Percentiles rank a stretch among this genome's conserved stretches.
These are phyloP conservation scores for Leccinum sublutescens DNA, from an alignment of 768 basidiomycete genomes.

Conservation along the genomic window DNA sequence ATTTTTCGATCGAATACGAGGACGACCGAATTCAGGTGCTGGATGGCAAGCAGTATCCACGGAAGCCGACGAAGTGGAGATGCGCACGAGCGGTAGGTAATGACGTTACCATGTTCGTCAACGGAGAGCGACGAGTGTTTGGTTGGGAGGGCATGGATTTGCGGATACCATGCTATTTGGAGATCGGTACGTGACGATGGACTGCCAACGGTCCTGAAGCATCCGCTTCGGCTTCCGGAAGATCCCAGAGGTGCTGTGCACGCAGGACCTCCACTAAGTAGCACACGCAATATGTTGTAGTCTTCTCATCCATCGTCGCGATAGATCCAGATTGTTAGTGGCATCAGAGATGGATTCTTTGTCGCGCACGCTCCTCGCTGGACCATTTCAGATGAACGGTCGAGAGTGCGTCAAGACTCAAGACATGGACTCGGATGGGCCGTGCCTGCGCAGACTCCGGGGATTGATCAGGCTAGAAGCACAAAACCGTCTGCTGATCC, in stretches of 20 bases:
- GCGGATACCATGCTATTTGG: neutral
- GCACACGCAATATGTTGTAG: neutral
- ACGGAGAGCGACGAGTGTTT: neutral
- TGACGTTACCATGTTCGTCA: neutral
- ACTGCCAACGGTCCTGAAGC: neutral
- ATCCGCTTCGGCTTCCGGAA: neutral
- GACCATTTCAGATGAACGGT: too few species aligned
- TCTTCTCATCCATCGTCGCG: neutral
- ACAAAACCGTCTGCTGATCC: too few species aligned
- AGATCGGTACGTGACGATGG: neutral
- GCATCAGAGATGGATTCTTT: neutral
- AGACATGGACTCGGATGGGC: too few species aligned
- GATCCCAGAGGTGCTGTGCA: neutral
- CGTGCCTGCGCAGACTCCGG: too few species aligned
- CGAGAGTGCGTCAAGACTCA: too few species aligned
- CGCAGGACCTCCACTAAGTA: too few species aligned
- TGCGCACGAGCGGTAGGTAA: slow-evolving; percentile 18
- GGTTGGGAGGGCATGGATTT: neutral
- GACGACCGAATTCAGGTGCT: slow-evolving; percentile 50
- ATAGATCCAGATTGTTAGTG: neutral
- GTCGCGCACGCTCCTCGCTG: too few species aligned
- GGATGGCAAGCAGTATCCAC: slow-evolving; percentile 82
- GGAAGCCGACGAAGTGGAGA: slow-evolving; percentile 66
- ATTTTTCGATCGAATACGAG: slow-evolving; percentile 46
- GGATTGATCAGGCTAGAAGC: too few species aligned